phyloP scores from a whole-genome alignment of 1,139 yeast species.

The Chernovozyma aurita region DNA sequence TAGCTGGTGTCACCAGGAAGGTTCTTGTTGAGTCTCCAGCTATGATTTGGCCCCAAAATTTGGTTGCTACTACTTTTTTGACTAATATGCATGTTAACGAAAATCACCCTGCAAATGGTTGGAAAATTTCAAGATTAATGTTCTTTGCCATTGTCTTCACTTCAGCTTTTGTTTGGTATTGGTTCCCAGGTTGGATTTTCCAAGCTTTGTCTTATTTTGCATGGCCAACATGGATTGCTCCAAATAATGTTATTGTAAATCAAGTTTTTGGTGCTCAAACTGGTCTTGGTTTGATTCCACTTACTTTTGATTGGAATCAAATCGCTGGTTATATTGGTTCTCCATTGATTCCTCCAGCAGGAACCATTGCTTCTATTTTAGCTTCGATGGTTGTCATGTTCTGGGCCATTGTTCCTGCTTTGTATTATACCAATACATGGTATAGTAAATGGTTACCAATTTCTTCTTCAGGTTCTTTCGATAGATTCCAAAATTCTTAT shows the following conservation, averaged over 20 bases:
- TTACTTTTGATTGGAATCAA: constrained; percentile 41
- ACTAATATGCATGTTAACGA: constrained; percentile 60
- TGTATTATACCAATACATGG: constrained; percentile 41
- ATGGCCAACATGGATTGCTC: constrained; percentile 41
- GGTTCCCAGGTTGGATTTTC: constrained; percentile 41
- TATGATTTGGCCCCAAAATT: constrained; percentile 66
- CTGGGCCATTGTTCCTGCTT: constrained; percentile 41
- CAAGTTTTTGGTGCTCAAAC: constrained; percentile 58
- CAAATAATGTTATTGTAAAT: constrained; percentile 46
- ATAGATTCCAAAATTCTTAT: constrained; percentile 30
- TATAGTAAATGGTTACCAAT: constrained; percentile 42
- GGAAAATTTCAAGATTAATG: constrained; percentile 35
- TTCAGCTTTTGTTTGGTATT: constrained; percentile 32
- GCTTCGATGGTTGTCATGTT: constrained; percentile 39
- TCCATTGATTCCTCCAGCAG: constrained; percentile 66
- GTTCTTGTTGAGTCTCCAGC: constrained; percentile 58
- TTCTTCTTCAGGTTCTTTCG: constrained; percentile 36
- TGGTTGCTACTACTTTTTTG: constrained; percentile 42
- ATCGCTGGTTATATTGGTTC: constrained; percentile 54
- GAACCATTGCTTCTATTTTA: constrained; percentile 49
- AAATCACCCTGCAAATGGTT: constrained; percentile 48
- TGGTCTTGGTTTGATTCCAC: constrained; percentile 62
- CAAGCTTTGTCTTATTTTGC: constrained; percentile 31
- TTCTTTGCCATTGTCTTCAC: constrained; percentile 27
- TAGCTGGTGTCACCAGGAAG: constrained; percentile 57